A percentile compares a stretch with the other conserved stretches of the same genome.
These are phyloP conservation scores for Cryptosporidium bovis DNA, from an alignment of 169 alveolate genomes.

Conservation along the genomic window DNA sequence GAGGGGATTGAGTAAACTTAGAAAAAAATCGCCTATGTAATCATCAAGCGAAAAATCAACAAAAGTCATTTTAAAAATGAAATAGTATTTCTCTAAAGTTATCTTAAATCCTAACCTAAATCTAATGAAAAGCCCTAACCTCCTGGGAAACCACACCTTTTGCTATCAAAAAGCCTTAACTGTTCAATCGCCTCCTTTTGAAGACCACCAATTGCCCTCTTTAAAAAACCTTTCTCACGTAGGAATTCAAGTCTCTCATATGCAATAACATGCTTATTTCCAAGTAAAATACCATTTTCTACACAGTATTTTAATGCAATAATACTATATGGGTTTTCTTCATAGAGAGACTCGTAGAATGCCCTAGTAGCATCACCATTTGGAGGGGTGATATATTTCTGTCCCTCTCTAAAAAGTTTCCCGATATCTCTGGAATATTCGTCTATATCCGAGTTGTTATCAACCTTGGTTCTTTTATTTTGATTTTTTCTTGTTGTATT, in stretches of 20 bases:
- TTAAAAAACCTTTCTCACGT: slow-evolving; percentile 28
- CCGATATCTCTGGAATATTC: slow-evolving; percentile 79
- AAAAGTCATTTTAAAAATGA: neutral
- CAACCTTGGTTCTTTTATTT: neutral
- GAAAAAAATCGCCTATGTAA: neutral
- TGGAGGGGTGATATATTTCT: slow-evolving; percentile 90
- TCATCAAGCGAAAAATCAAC: neutral
- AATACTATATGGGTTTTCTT: slow-evolving; percentile 89
- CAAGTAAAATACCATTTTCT: slow-evolving; percentile 56
- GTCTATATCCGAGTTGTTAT: slow-evolving; percentile 76
- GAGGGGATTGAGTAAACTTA: neutral
- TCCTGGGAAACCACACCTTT: slow-evolving; percentile 17
- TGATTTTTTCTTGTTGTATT: neutral
- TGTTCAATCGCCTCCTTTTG: slow-evolving; percentile 34
- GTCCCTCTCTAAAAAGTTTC: slow-evolving; percentile 86
- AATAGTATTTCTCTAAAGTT: neutral
- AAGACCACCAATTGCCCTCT: slow-evolving; percentile 37
- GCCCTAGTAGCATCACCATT: slow-evolving; percentile 93
- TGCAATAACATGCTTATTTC: slow-evolving; percentile 35
- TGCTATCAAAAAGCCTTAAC: slow-evolving; percentile 27
- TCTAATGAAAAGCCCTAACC: slow-evolving; percentile 21
- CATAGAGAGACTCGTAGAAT: slow-evolving; percentile 88
- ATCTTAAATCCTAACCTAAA: neutral
- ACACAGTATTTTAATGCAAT: slow-evolving; percentile 85
- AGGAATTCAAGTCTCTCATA: slow-evolving; percentile 26